Evolutionary conservation across 768 basidiomycete species (phyloP).

Genomic region (Lyophyllum semitale): DNA sequence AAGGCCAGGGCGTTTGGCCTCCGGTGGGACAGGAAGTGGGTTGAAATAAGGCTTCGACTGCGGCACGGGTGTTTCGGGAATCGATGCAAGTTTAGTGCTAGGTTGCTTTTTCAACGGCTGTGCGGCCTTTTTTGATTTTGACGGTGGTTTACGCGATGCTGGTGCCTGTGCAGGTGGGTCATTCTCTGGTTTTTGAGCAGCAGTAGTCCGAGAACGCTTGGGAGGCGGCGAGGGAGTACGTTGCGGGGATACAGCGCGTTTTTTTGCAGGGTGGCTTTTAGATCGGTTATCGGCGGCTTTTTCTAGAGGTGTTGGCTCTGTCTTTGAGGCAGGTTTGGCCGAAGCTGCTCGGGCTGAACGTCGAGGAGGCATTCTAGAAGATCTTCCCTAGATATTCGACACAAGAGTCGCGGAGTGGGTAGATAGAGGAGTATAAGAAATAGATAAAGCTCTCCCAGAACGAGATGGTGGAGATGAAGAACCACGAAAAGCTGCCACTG

Average conservation of each 20-base stretch:
- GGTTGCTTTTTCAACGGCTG: constrained; percentile 19
- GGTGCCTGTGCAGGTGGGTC: constrained; percentile 30
- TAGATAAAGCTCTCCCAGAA: not conserved
- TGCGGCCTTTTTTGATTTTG: constrained; percentile 23
- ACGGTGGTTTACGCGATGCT: constrained; percentile 23
- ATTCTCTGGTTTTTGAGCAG: constrained; percentile 45
- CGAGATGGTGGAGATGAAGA: constrained; percentile 16
- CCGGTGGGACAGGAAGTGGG: constrained; percentile 59
- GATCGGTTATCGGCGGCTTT: constrained; percentile 31
- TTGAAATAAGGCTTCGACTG: constrained; percentile 64
- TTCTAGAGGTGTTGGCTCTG: constrained; percentile 32
- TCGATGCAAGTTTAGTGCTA: constrained; percentile 20
- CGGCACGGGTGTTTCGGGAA: constrained; percentile 34
- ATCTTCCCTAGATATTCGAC: constrained; percentile 4
- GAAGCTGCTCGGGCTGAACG: constrained; percentile 57
- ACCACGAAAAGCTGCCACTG: constrained; percentile 4
- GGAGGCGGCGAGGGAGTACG: constrained; percentile 43
- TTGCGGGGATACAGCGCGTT: constrained; percentile 55
- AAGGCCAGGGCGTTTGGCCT: constrained; percentile 61
- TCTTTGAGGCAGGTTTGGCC: constrained; percentile 41
- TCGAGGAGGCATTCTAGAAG: constrained; percentile 41
- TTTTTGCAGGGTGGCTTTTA: constrained; percentile 37
- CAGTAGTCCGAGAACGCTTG: constrained; percentile 48
- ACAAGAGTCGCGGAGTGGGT: constrained; percentile 7
- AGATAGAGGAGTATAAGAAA: not conserved